A percentile compares a stretch with the other conserved stretches of the same genome.
These are phyloP conservation scores for Pythium pectinolyticum DNA, from an alignment of 352 stramenopile genomes.

Conservation along the genomic window DNA sequence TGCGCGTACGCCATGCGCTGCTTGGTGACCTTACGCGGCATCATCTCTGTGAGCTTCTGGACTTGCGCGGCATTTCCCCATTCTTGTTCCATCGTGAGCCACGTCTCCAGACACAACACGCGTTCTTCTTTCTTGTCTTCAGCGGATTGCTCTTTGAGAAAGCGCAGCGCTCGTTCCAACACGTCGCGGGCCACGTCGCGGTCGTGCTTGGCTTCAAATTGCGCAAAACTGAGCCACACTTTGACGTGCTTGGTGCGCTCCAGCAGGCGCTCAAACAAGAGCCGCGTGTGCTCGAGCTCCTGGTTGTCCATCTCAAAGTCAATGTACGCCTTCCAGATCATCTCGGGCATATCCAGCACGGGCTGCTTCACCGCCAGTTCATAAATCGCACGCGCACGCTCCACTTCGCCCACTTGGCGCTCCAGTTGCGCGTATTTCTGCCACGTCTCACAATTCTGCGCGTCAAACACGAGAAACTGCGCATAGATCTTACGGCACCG, in stretches of 20 bases:
- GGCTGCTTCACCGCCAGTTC: conserved; percentile 95
- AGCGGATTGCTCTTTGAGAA: conserved; percentile 83
- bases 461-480: conserved; percentile 81
- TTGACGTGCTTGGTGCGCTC: conserved; percentile 98
- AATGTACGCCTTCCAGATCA: conserved; percentile 99
- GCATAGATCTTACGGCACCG: conserved; percentile 91
- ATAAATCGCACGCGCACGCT: conserved; percentile 94
- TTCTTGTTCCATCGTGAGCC: conserved; percentile 93
- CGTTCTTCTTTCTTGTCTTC: conserved; percentile 92
- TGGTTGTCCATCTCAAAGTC: conserved; percentile 96
- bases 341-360: conserved; percentile 97
- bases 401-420: conserved; percentile 92
- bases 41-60: conserved; percentile 90
- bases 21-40: conserved; percentile 96
- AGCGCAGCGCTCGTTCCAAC: conserved; percentile 90
- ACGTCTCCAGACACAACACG: conserved; percentile 97
- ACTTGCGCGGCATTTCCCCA: conserved; percentile 57
- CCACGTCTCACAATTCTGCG: conserved; percentile 94
- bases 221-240: conserved; percentile 92
- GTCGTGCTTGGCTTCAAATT: conserved; percentile 78
- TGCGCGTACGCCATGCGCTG: conserved; percentile 93
- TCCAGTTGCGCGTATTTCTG: conserved; percentile 96
- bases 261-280: conserved; percentile 95
- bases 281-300: conserved; percentile 83
- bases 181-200: conserved; percentile 83